Conservation (phyloP, 2,329 filamentous ascomycete genomes). For the Rhinocladiella similis region DNA sequence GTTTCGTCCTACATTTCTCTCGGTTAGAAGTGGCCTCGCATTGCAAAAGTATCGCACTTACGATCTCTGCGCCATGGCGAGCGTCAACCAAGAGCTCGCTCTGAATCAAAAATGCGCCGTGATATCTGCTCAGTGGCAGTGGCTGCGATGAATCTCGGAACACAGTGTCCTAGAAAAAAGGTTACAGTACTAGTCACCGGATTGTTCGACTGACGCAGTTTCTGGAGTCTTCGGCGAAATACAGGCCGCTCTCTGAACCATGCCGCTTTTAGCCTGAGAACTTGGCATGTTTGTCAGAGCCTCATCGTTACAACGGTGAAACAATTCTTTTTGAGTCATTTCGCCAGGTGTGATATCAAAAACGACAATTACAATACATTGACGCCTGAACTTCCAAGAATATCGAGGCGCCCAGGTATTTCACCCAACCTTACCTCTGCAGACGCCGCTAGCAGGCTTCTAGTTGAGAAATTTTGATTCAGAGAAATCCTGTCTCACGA, state of each 20-base stretch:
- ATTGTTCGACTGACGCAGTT: background rate
- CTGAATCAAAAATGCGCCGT: slow-evolving; percentile 1
- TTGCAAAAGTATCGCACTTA: background rate
- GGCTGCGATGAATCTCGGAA: slow-evolving; percentile 14
- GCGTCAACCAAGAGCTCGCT: slow-evolving; percentile 31
- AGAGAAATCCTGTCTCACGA: slow-evolving; percentile 3
- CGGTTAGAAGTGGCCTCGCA: slow-evolving; percentile 2
- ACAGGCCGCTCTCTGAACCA: background rate
- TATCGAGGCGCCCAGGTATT: no score
- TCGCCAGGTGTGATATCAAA: background rate
- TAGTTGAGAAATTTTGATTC: no score
- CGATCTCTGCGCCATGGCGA: slow-evolving; percentile 28
- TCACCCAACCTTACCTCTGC: no score
- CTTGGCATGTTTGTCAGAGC: slow-evolving; percentile 12
- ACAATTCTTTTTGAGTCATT: background rate
- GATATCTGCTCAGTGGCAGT: slow-evolving; percentile 9
- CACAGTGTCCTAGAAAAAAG: slow-evolving; percentile 24
- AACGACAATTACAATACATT: background rate
- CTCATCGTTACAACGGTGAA: background rate
- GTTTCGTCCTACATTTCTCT: slow-evolving; percentile 36
- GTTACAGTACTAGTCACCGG: slow-evolving; percentile 2
- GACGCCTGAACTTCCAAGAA: background rate
- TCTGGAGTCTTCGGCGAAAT: background rate
- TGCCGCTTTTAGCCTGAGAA: background rate
- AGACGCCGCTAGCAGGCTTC: no score